These are phyloP conservation scores for Populus hybrid DNA, from an alignment of 441 rosid genomes.

Conservation along the genomic window DNA sequence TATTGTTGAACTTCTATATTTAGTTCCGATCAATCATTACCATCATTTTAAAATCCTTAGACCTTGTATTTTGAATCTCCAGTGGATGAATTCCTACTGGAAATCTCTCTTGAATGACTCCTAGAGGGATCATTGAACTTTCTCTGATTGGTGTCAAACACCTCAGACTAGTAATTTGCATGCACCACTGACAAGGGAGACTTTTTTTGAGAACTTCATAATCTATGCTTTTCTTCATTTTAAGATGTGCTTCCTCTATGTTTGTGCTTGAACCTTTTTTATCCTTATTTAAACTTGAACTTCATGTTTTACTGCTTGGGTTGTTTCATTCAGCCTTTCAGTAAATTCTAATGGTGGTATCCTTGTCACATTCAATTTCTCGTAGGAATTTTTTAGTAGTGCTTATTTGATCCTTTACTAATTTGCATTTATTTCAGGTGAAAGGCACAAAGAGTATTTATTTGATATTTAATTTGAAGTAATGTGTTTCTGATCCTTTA, in stretches of 20 bases:
- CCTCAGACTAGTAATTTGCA: background rate
- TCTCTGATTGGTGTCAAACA: constrained; percentile 5
- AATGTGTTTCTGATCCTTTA: constrained; percentile 5
- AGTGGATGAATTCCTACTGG: background rate
- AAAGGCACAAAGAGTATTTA: constrained; percentile 65
- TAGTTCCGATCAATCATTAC: background rate
- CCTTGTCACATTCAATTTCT: background rate
- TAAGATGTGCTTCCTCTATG: background rate
- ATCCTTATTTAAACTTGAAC: background rate
- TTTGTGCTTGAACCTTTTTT: background rate
- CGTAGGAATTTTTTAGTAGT: background rate
- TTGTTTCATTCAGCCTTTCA: background rate
- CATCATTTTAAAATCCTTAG: background rate
- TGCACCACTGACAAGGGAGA: background rate
- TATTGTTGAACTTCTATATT: background rate
- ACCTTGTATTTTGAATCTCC: constrained; percentile 7
- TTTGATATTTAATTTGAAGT: background rate
- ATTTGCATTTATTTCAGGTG: constrained; percentile 56
- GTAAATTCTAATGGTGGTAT: background rate
- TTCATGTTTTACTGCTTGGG: background rate
- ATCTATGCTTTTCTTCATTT: background rate
- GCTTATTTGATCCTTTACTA: constrained; percentile 5
- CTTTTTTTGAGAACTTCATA: background rate
- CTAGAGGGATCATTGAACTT: background rate
- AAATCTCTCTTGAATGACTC: background rate